Evolutionary conservation across 2,329 filamentous ascomycete species (phyloP).

Genomic region (Laburnicola sp.): DNA sequence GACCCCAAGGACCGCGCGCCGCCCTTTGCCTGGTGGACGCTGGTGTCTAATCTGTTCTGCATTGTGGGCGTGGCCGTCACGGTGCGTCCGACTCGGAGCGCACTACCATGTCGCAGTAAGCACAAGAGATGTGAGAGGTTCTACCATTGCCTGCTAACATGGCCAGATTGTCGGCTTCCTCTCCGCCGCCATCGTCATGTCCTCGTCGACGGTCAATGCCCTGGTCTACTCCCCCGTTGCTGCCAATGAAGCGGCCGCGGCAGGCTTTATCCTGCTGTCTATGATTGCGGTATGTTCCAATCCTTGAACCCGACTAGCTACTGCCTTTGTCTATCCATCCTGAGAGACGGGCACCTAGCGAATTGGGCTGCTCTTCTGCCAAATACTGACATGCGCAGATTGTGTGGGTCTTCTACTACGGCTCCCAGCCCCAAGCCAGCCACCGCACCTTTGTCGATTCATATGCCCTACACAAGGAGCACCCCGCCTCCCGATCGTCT

Average conservation of each 20-base stretch:
- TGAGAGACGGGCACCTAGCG: no score
- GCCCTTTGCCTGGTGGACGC: constrained; percentile 83
- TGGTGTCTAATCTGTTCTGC: constrained; percentile 81
- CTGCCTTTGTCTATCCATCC: no score
- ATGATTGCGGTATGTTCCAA: constrained; percentile 86
- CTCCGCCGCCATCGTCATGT: constrained; percentile 78
- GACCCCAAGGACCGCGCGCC: constrained; percentile 60
- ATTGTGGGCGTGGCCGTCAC: constrained; percentile 80
- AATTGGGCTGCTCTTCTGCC: no score
- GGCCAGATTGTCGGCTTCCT: constrained; percentile 80
- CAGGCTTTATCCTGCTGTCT: constrained; percentile 89
- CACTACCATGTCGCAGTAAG: constrained; percentile 86
- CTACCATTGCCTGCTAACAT: constrained; percentile 25
- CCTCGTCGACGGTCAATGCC: constrained; percentile 82
- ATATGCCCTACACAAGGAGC: constrained; percentile 89
- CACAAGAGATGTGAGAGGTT: constrained; percentile 6
- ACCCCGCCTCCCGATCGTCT: constrained; percentile 64
- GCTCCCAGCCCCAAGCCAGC: constrained; percentile 82
- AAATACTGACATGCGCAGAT: constrained; percentile 62
- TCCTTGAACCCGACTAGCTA: no score
- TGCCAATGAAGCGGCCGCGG: constrained; percentile 81
- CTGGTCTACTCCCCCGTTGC: constrained; percentile 76
- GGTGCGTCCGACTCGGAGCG: constrained; percentile 82
- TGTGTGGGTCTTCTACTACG: constrained; percentile 99
- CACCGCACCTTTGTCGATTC: constrained; percentile 93